Evolutionary conservation across 352 stramenopile species (phyloP).

Genomic region (Globisporangium okanoganense): DNA sequence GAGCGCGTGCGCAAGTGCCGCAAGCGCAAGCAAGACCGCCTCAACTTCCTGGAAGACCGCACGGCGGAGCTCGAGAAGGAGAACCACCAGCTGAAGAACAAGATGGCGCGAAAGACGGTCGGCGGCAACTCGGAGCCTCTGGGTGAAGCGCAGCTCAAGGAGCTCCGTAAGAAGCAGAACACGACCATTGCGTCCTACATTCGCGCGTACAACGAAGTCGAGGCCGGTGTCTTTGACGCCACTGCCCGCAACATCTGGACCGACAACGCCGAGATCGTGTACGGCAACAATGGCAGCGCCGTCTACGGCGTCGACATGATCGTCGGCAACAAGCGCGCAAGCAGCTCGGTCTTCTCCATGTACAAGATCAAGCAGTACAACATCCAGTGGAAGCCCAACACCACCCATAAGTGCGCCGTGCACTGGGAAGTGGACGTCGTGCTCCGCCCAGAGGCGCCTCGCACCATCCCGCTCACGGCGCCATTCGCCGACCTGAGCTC

Average conservation of each 20-base stretch:
- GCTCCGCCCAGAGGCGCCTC: slow-evolving; percentile 45
- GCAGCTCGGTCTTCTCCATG: slow-evolving; percentile 55
- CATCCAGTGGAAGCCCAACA: slow-evolving; percentile 71
- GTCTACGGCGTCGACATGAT: slow-evolving; percentile 56
- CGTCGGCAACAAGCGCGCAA: slow-evolving; percentile 58
- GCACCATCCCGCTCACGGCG: slow-evolving; percentile 53
- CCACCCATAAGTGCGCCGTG: slow-evolving; percentile 69
- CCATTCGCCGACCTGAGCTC: slow-evolving; percentile 59
- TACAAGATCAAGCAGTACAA: slow-evolving; percentile 85
- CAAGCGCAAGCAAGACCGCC: slow-evolving; percentile 84
- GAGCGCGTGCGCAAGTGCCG: slow-evolving; percentile 87
- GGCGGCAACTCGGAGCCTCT: slow-evolving; percentile 39
- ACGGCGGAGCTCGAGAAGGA: slow-evolving; percentile 83
- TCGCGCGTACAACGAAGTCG: slow-evolving; percentile 64
- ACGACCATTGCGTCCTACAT: slow-evolving; percentile 69
- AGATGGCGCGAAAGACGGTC: slow-evolving; percentile 56
- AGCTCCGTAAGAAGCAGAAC: slow-evolving; percentile 81
- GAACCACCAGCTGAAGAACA: slow-evolving; percentile 67
- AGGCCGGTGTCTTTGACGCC: slow-evolving; percentile 48
- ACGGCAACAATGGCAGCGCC: slow-evolving; percentile 41
- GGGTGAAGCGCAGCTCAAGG: slow-evolving; percentile 59
- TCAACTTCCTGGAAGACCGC: slow-evolving; percentile 85
- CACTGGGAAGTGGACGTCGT: slow-evolving; percentile 67
- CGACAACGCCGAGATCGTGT: slow-evolving; percentile 65
- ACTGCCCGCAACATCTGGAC: slow-evolving; percentile 54